Evolutionary conservation across 495 filamentous ascomycete species (phyloP), one percentile per base, ranked within the genome.

Genomic region (Acidiella bohemica): DNA sequence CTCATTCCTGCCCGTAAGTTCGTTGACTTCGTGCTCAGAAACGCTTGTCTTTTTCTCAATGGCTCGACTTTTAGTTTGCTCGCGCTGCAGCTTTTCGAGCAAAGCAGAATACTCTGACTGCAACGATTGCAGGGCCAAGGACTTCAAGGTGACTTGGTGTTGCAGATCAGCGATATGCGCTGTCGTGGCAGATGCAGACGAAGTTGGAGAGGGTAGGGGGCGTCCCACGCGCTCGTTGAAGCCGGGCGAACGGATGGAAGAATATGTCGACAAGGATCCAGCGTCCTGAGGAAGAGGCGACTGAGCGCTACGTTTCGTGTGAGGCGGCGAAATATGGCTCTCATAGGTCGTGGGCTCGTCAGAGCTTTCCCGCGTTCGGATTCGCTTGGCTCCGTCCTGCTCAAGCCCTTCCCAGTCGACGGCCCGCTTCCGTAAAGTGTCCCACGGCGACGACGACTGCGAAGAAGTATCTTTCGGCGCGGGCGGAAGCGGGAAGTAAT

Each of bases 71-170:
- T 66, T 63, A 21, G 56, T 57, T 18, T 58, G 53, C 34, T 65
- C 64, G 5, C 65, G 61, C 16, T 61, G 57, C n/a, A 62, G 61
- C 18, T 64, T 66, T 22, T 60, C 51, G 0, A 68, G 58, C 12
- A 70, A 46, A 34, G 56, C 53, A 19, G 67, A 55, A 42, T 70
- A 65, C 49, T 70, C 66, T 14, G 55, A 53, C 39, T 64, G 63
- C 0, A 70, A 53, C 0, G 65, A 65, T 31, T 66, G 60, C 7
- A 66, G 53, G 11, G 64, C 59, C 13, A 68, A 52, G 7, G 65
- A 66, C 35, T 68, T 67, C 22, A 67, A 51, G 14, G 60, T 66
- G 20, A 70, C 58, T 50, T 70, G 64, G 41, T 67, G 66, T 42
- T 68, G 66, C 4, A 70, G 53, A 32, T 66, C 63, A 19, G 59